Percentiles rank a stretch among this genome's conserved stretches.
Conservation (phyloP, 345 rosid genomes). For the Trapa incisa region DNA sequence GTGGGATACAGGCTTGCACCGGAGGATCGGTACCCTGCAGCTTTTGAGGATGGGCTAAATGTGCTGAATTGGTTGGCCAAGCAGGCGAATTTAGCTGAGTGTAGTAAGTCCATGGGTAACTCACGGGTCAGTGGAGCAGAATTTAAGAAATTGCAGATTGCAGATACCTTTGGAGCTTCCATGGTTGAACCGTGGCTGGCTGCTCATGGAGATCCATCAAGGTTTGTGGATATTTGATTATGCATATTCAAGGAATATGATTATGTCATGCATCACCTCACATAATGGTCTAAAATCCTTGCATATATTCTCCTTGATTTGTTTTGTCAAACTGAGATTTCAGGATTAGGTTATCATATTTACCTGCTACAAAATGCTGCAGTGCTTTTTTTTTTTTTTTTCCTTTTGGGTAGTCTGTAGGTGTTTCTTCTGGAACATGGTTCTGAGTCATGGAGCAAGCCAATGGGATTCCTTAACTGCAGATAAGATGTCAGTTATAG, state of each 20-base stretch:
- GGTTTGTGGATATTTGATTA: slow-evolving; percentile 28
- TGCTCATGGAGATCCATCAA: slow-evolving; percentile 80
- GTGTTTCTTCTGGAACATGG: background rate
- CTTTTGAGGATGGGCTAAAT: slow-evolving; percentile 68
- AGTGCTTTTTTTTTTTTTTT: background rate
- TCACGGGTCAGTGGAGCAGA: slow-evolving; percentile 31
- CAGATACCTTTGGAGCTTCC: slow-evolving; percentile 72
- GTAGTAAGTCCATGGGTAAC: slow-evolving; percentile 61
- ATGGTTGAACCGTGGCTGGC: slow-evolving; percentile 97
- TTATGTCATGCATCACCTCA: background rate
- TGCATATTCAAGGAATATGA: background rate
- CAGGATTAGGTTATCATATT: background rate
- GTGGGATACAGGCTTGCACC: slow-evolving; percentile 90
- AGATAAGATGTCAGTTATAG: background rate
- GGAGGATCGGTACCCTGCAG: slow-evolving; percentile 79
- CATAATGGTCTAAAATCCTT: background rate
- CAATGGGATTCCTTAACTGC: background rate
- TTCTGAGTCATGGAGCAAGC: background rate
- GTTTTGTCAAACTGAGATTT: background rate
- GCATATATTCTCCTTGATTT: background rate
- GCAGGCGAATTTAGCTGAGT: slow-evolving; percentile 87
- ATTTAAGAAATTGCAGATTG: slow-evolving; percentile 58
- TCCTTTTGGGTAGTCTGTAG: background rate
- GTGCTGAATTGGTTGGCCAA: slow-evolving; percentile 86
- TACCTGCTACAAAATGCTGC: background rate